phyloP scores from a whole-genome alignment of 2,329 filamentous ascomycete species.

The Neopestalotiopsis clavispora region DNA sequence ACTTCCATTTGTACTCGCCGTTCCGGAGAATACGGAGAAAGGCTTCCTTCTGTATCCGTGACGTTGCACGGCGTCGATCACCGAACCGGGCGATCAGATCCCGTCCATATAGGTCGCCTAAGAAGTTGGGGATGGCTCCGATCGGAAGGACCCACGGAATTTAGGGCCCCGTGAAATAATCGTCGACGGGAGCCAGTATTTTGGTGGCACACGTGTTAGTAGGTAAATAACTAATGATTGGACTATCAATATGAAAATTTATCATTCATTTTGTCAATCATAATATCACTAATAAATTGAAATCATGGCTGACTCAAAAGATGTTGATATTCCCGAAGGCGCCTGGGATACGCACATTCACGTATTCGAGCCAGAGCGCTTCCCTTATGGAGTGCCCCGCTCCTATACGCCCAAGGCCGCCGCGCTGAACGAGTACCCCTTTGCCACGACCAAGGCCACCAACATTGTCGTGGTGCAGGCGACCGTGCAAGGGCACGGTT shows the following conservation, averaged over 20 bases:
- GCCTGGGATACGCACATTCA: conserved; percentile 9
- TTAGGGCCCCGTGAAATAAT: neutral
- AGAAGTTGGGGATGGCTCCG: neutral
- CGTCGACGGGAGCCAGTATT: neutral
- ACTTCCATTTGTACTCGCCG: neutral
- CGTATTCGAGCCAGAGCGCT: neutral
- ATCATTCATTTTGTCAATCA: no score
- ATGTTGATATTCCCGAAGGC: neutral
- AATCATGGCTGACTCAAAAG: neutral
- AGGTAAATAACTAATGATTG: neutral
- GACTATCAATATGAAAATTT: neutral
- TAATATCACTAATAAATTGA: neutral
- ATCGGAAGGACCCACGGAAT: neutral
- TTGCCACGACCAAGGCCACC: neutral
- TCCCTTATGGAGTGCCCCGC: conserved; percentile 6
- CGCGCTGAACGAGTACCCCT: neutral
- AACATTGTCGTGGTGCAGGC: conserved; percentile 8
- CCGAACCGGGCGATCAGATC: neutral
- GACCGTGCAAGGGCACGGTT: neutral
- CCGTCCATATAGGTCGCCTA: neutral
- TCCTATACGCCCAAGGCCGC: conserved; percentile 9
- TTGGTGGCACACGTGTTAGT: neutral
- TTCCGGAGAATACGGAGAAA: neutral
- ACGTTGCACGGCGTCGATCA: neutral
- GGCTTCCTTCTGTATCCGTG: neutral